Evolutionary conservation across 495 filamentous ascomycete genomes (phyloP).

Genomic region (Xylaria longipes): DNA sequence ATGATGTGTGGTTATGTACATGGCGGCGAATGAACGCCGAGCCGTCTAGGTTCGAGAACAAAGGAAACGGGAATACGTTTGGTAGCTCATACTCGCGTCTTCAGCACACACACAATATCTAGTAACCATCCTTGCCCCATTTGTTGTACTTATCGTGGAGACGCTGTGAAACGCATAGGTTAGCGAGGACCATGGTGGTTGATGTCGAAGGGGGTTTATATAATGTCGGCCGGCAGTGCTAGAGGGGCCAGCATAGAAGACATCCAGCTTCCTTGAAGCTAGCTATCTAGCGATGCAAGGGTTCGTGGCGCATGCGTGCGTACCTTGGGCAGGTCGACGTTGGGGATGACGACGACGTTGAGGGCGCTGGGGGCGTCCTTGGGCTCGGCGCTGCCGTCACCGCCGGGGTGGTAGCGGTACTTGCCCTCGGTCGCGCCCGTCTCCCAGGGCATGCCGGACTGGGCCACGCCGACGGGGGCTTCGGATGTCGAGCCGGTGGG

Average conservation of each 20-base stretch:
- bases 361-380: constrained; percentile 93
- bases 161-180: constrained; percentile 55
- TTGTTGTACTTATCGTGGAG: constrained; percentile 98
- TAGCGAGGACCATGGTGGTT: neutral
- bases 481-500: constrained; percentile 88
- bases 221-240: neutral
- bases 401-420: constrained; percentile 92
- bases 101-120: constrained; percentile 11
- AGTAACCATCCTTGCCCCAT: constrained; percentile 82
- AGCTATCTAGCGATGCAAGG: neutral
- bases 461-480: constrained; percentile 72
- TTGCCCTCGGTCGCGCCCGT: constrained; percentile 67
- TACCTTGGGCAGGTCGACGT: constrained; percentile 93
- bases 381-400: constrained; percentile 73
- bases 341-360: constrained; percentile 90
- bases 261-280: neutral
- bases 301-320: constrained; percentile 6
- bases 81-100: constrained; percentile 12
- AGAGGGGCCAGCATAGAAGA: neutral
- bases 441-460: constrained; percentile 89
- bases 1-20: constrained; percentile 27
- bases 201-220: neutral
- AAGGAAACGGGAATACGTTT: constrained; percentile 20
- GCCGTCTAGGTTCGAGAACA: constrained; percentile 18
- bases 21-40: constrained; percentile 9